Conservation (phyloP, 768 basidiomycete species). For the Hypsizygus marmoreus region DNA sequence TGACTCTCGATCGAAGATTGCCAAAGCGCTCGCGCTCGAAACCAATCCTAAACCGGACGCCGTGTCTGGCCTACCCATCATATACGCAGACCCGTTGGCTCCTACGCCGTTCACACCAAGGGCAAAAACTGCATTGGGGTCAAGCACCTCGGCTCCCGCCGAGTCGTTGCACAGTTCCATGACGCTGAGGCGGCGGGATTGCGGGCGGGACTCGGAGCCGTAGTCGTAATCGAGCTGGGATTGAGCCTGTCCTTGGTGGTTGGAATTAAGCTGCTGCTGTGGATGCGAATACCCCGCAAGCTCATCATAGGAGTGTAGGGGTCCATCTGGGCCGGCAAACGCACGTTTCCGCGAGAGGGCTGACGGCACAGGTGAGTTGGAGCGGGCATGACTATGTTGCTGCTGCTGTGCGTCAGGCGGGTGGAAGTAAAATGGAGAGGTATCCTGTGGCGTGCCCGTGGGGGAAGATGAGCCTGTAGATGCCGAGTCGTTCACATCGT, state of each 20-base stretch:
- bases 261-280: constrained; percentile 2
- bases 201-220: constrained; percentile 73
- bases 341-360: constrained; percentile 59
- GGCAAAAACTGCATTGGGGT: constrained; percentile 1
- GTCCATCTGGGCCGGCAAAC: constrained; percentile 58
- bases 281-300: constrained; percentile 10
- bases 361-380: constrained; percentile 23
- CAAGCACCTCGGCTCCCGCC: constrained; percentile 4
- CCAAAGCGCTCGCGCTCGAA: constrained; percentile 48
- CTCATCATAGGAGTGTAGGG: constrained; percentile 23
- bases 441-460: constrained; percentile 34
- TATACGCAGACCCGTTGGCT: constrained; percentile 32
- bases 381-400: constrained; percentile 34
- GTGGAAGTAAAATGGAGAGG: constrained; percentile 80
- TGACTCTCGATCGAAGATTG: constrained; percentile 49
- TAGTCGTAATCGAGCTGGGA: constrained; percentile 63
- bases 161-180: constrained; percentile 87
- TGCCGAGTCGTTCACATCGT: constrained; percentile 35
- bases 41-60: constrained; percentile 41
- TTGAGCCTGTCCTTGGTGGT: background rate
- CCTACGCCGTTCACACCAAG: constrained; percentile 35
- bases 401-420: constrained; percentile 43
- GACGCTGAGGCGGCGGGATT: constrained; percentile 79
- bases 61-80: constrained; percentile 33
- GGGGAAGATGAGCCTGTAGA: constrained; percentile 20